Conservation (phyloP, 192 early-diverging fungal species). For the Physocladia obscura region DNA sequence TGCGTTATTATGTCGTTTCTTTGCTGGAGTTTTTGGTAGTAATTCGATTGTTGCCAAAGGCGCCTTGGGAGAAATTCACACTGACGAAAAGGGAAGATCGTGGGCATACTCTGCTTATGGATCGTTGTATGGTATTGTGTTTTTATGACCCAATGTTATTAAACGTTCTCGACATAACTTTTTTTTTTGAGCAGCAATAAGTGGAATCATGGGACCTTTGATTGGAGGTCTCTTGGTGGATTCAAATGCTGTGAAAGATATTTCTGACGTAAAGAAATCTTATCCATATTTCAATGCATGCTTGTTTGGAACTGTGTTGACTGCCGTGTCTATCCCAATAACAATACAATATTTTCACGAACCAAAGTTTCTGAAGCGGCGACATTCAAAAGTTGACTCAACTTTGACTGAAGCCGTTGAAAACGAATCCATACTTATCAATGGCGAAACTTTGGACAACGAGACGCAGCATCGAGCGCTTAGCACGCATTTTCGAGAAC, state of each 20-base stretch:
- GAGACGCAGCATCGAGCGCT: neutral
- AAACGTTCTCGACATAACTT: too few relatives aligned
- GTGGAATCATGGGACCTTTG: constrained; percentile 24
- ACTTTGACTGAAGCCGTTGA: neutral
- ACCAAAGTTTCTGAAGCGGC: constrained; percentile 9
- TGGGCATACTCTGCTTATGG: constrained; percentile 52
- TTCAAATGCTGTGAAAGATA: neutral
- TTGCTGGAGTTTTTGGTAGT: constrained; percentile 50
- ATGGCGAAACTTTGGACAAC: too few relatives aligned
- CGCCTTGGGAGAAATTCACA: constrained; percentile 41
- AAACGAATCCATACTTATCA: too few relatives aligned
- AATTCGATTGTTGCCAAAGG: constrained; percentile 56
- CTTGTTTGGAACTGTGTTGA: constrained; percentile 17
- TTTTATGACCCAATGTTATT: too few relatives aligned
- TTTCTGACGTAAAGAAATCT: neutral
- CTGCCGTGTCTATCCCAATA: neutral
- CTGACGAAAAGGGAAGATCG: constrained; percentile 25
- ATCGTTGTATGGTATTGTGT: constrained; percentile 38
- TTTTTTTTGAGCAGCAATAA: constrained; percentile 16
- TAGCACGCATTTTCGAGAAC: neutral
- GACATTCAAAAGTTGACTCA: neutral
- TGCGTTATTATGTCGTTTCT: constrained; percentile 32
- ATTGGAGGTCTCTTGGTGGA: constrained; percentile 19
- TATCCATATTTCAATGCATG: constrained; percentile 30
- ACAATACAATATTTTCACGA: constrained; percentile 7